Conservation (phyloP, 352 stramenopile genomes). For the Globisporangium cederbergense region DNA sequence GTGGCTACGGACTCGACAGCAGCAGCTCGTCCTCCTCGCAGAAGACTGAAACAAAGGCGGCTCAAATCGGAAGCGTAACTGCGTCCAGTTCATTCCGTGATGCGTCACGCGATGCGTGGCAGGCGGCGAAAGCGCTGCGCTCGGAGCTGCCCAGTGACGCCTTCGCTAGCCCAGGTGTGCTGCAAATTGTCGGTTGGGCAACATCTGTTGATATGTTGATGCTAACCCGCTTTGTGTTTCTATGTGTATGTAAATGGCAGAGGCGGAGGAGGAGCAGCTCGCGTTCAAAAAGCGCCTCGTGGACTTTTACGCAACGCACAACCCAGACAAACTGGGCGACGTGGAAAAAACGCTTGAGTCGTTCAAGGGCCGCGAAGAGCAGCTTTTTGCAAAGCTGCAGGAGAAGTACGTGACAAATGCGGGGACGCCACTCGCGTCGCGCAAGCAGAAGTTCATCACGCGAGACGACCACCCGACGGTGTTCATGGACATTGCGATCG, state of each 20-base stretch:
- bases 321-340: constrained; percentile 45
- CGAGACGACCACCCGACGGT: constrained; percentile 81
- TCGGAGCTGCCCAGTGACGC: constrained; percentile 15
- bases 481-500: constrained; percentile 95
- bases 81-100: constrained; percentile 31
- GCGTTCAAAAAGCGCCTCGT: constrained; percentile 38
- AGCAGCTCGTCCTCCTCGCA: constrained; percentile 9
- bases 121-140: constrained; percentile 24
- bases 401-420: constrained; percentile 50
- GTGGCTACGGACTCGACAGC: constrained; percentile 45
- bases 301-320: constrained; percentile 71
- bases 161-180: constrained; percentile 4
- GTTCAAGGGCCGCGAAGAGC: constrained; percentile 56
- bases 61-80: not conserved
- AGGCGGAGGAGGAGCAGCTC: constrained; percentile 1
- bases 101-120: constrained; percentile 23
- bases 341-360: constrained; percentile 55
- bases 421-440: constrained; percentile 27
- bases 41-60: not conserved
- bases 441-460: constrained; percentile 52
- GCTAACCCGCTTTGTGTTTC: not conserved
- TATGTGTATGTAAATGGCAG: not conserved
- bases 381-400: constrained; percentile 65
- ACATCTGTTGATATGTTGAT: not conserved
- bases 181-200: no score